Conservation (phyloP, 345 rosid genomes). For the Melastoma malabathricum region DNA sequence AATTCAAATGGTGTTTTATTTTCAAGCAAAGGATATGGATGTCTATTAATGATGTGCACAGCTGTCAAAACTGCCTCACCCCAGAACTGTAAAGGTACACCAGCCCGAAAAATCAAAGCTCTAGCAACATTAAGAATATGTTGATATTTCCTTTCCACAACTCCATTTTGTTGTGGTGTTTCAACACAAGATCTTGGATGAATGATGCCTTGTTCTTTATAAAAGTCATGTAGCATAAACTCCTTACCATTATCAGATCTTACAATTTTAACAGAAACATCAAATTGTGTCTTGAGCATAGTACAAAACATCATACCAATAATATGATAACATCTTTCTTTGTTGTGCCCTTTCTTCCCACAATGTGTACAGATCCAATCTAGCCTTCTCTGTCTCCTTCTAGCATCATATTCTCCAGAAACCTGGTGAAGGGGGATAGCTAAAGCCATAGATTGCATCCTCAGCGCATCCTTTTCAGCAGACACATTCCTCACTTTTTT, state of each 20-base stretch:
- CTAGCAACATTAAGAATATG: slow-evolving; percentile 3
- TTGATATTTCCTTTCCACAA: neutral
- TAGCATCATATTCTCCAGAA: neutral
- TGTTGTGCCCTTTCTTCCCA: no score
- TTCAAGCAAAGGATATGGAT: neutral
- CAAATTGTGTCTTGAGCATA: neutral
- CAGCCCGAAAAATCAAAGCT: neutral
- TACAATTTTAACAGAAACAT: neutral
- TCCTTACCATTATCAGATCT: slow-evolving; percentile 3
- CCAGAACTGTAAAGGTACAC: neutral
- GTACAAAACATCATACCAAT: neutral
- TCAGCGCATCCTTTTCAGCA: neutral
- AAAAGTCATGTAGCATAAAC: neutral
- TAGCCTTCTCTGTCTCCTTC: neutral
- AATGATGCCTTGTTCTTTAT: neutral
- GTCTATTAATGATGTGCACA: neutral
- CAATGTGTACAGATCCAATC: neutral
- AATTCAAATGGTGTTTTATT: neutral
- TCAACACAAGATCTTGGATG: neutral
- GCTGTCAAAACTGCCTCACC: no score
- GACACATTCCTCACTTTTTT: neutral
- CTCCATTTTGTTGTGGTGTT: no score
- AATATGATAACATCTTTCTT: neutral
- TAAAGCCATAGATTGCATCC: no score
- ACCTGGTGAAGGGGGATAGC: no score